Base-by-base conservation (phyloP, 495 filamentous ascomycete genomes). In the Hypoxylon fuscum region DNA sequence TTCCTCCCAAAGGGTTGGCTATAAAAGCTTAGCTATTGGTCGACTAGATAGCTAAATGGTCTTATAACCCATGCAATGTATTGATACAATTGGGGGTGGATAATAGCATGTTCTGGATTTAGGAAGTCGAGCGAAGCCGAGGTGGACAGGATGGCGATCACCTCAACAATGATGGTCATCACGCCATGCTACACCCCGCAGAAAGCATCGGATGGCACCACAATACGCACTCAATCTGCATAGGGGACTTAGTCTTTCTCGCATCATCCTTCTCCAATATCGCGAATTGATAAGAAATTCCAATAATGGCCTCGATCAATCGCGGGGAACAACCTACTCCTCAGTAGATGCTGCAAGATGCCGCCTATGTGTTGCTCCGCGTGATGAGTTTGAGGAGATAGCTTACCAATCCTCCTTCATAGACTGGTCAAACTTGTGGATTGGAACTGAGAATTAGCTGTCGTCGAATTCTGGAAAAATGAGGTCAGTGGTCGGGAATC, bases 211-310 rank as follows among this genome's bases (percentile, higher is more conserved):
- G 60, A 57, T 56, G 55, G 21, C 6, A 53, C 55, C 35, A 20
- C 50, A 10, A 38, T 37, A 34, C 22, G 41, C 35, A 25, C 6
- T 11, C 25, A 20, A 43, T 17, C 46, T 44, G 41, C 51, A 54
- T 18, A 5, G 14, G 15, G 14, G 55, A 55, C 8, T 37, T 23
- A 54, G 51, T 42, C 1, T 25, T 43, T 32, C 55, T 68, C 49
- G 32, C 68, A 68, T 59, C 68, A 70, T 70, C 21, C 25, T 59
- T 57, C 53, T 49, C 47, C 51, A 68, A 55, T 52, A 70, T 70
- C 60, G 43, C 68, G 64, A 68, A 70, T 70, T 34, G 55, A 62
- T 62, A 59, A 60, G 46, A 35, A 51, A 55, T 31, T 50, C 68
- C 68, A 70, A 70, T 70, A 51, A 53, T 11, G 50, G 48, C 37